Base-by-base conservation (phyloP, 768 basidiomycete genomes). In the Termitomyces sp. region DNA sequence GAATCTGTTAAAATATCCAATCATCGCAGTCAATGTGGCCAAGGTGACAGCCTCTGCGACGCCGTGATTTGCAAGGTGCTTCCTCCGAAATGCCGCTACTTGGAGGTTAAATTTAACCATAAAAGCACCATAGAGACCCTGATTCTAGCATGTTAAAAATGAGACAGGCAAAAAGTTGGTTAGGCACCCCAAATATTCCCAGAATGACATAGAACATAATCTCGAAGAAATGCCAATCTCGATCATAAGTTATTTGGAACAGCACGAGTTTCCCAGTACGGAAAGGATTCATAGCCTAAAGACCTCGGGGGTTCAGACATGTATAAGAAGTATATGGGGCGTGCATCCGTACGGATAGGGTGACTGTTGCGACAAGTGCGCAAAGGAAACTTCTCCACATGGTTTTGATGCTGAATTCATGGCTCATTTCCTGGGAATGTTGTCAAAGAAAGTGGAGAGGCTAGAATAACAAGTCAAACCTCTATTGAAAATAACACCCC, bases 371-470 rank as follows among this genome's bases (percentile, higher is more conserved):
- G 47, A 98, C 89, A 47, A 99, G 79, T 34, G 97, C 97, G 70
- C 97, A 98, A 68, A 98, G 88, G 71, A 98, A 97, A 67, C 92
- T 95, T 66, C 88, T 80, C 96, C 96, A 98, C 94, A 98, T 97
- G 5, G 96, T 98, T 71, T 93, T 89, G 73, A 95, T 95, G 57
- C 90, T 96, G 71, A 98, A 98, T 39, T 85, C 88, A 69, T 94
- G 90, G 71, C 92, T 96, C 97, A 99, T 99, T 84, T 99, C 97
- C 92, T 95, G 65, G 29, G 27, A 61, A 29, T 52, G 22, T 49
- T 46, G 37, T 55, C 43, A 24, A 36, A 43, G 27, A 57, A 31
- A 26, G 29, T 10, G 16, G 9, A 46, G 3, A 4, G 6, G 20
- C 48, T 29, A 22, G 31, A 3, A 48, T 12, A 44, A 34, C 5